Evolutionary conservation across 73 alveolate genomes (phyloP).

Genomic region (Blepharisma stoltei): DNA sequence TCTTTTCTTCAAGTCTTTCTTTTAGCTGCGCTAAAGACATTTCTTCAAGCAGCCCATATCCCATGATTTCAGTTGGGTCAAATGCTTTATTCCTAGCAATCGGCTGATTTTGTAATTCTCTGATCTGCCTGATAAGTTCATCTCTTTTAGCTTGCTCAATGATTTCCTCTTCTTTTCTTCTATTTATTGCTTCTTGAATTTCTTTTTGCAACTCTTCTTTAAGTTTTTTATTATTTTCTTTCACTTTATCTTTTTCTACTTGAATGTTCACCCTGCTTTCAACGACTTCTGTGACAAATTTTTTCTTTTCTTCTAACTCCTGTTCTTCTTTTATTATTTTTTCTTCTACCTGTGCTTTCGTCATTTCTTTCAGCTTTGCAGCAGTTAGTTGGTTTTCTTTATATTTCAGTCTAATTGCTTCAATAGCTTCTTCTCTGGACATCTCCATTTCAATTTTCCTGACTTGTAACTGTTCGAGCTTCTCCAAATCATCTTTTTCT

Average conservation of each 20-base stretch:
- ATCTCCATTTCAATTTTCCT: constrained; percentile 97
- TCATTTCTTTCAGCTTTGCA: constrained; percentile 79
- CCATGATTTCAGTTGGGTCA: constrained; percentile 98
- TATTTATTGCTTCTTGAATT: constrained; percentile 72
- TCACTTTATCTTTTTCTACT: constrained; percentile 63
- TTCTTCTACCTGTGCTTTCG: constrained; percentile 65
- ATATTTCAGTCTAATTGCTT: constrained; percentile 83
- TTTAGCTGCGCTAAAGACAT: constrained; percentile 94
- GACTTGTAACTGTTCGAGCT: constrained; percentile 87
- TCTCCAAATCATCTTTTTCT: constrained; percentile 88
- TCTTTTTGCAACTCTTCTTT: constrained; percentile 90
- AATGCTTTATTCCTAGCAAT: constrained; percentile 93
- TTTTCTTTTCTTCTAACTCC: constrained; percentile 86
- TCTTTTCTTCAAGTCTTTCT: constrained; percentile 90
- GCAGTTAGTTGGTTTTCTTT: constrained; percentile 85
- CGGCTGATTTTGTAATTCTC: constrained; percentile 96
- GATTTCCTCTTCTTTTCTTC: constrained; percentile 88
- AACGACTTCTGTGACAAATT: constrained; percentile 39
- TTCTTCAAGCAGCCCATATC: constrained; percentile 96
- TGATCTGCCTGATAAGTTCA: constrained; percentile 90
- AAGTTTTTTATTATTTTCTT: constrained; percentile 77
- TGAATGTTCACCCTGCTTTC: constrained; percentile 79
- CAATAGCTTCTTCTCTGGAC: constrained; percentile 96
- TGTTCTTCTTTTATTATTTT: constrained; percentile 71
- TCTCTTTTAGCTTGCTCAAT: constrained; percentile 84